Base-by-base conservation (phyloP, 2,329 filamentous ascomycete genomes). In the Cladobotryum mycophilum region DNA sequence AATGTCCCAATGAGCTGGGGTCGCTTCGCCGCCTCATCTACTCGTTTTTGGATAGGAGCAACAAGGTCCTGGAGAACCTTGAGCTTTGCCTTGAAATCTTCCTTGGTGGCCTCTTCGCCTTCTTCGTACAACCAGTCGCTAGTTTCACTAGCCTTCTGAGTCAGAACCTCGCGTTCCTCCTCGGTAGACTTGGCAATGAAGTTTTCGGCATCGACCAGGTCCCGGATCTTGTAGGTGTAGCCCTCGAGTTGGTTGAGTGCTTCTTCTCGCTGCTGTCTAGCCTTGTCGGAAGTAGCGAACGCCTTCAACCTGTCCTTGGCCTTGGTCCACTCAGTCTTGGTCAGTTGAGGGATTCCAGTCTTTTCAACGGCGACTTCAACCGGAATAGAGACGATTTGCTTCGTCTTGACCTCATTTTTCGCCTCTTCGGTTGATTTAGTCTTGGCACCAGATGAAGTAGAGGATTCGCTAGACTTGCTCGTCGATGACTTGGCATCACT, bases 121-220 rank as follows among this genome's bases (percentile, higher is more conserved):
- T 91, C 90, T 14, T 81, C 88, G 65, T 96, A 93, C 53, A 99
- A 82, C 92, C 93, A 99, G 11, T 96, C 90, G 60, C 88, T 87
- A 18, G 83, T 79, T 45, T 81, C 80, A 54, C 80, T 78, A 37
- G 89, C 77, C 61, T 84, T 84, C 54, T 82, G 74, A 59, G 86
- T 79, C 12, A 97, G 76, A n/a, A 72, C 69, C 6, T 76, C 67
- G 43, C 89, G 81, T 63, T 90, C 80, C 17, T 80, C 76, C 3
- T 81, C 73, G 9, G 86, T 92, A 33, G 90, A 87, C 3, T 79
- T 81, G 12, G 77, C 76, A 47, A 86, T 74, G 65, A 96, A 97
- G 1, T 77, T 76, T 44, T 88, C 83, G 53, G 86, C 85, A 40
- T 89, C 85, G 2, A 96, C 76, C 41, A 95, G 77, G 66, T 96